phyloP scores from a whole-genome alignment of 805 yeast genomes.

The Candida coleopterorum region DNA sequence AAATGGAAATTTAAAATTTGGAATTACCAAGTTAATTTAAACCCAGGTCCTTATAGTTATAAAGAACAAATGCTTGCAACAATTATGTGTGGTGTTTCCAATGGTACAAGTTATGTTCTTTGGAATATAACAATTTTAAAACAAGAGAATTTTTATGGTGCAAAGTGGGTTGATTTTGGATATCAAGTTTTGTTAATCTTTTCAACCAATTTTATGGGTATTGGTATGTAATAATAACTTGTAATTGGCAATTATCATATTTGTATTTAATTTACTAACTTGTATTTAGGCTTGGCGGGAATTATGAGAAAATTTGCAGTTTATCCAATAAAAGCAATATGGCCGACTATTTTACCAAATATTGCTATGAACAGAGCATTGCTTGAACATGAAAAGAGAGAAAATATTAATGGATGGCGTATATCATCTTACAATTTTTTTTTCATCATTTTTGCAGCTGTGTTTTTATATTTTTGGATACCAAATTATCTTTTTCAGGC shows the following conservation, averaged over 20 bases:
- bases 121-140: conserved; percentile 22
- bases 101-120: conserved; percentile 21
- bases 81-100: conserved; percentile 32
- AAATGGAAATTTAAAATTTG: conserved; percentile 24
- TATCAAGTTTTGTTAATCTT: conserved; percentile 20
- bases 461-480: conserved; percentile 42
- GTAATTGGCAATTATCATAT: no score
- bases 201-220: conserved; percentile 21
- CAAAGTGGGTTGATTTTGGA: conserved; percentile 24
- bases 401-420: conserved; percentile 26
- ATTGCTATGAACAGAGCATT: conserved; percentile 26
- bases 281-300: conserved; percentile 20
- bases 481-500: conserved; percentile 41
- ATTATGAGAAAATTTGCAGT: conserved; percentile 22
- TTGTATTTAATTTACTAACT: no score
- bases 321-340: conserved; percentile 21
- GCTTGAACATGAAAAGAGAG: conserved; percentile 18
- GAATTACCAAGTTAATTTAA: conserved; percentile 26
- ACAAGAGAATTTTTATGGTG: conserved; percentile 17
- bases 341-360: conserved; percentile 27
- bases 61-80: conserved; percentile 68
- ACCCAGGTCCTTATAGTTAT: conserved; percentile 53
- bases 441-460: conserved; percentile 14
- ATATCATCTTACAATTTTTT: conserved; percentile 22
- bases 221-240: conserved; percentile 16